These are phyloP conservation scores for Blastocystis sp. DNA, from an alignment of 352 stramenopile genomes.

Conservation along the genomic window DNA sequence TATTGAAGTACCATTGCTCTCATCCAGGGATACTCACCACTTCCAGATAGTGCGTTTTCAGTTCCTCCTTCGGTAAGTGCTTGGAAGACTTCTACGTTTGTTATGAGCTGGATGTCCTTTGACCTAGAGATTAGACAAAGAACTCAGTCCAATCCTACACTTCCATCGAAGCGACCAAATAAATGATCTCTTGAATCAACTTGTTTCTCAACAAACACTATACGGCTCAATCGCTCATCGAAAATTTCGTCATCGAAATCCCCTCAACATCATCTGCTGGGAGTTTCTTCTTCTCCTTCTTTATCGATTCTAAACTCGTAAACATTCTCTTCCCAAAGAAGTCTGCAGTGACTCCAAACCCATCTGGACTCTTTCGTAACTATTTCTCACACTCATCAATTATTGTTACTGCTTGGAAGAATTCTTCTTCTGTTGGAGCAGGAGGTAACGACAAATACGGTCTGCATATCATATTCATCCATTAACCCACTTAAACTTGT, in stretches of 20 bases:
- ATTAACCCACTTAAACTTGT: constrained; percentile 38
- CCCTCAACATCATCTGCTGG: not conserved
- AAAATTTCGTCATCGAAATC: not conserved
- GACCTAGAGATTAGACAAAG: not conserved
- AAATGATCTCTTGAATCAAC: not conserved
- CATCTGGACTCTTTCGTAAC: not conserved
- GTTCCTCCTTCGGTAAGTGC: not conserved
- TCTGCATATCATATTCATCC: not conserved
- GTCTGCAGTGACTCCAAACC: not conserved
- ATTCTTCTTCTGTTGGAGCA: constrained; percentile 17
- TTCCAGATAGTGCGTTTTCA: not conserved
- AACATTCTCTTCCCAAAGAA: constrained; percentile 52
- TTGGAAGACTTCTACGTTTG: constrained; percentile 10
- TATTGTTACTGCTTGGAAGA: not conserved
- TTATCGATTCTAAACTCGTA: not conserved
- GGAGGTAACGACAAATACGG: constrained; percentile 3
- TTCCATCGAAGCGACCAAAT: not conserved
- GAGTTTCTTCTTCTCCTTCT: not conserved
- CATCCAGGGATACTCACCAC: not conserved
- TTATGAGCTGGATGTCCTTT: constrained; percentile 38
- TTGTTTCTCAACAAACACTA: not conserved
- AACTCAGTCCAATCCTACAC: not conserved
- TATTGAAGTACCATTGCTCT: not conserved
- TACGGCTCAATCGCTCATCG: not conserved
- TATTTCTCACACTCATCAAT: not conserved